Evolutionary conservation across 1,284 basidiomycete genomes (phyloP).

Genomic region (Fistulinella cinereoalba): DNA sequence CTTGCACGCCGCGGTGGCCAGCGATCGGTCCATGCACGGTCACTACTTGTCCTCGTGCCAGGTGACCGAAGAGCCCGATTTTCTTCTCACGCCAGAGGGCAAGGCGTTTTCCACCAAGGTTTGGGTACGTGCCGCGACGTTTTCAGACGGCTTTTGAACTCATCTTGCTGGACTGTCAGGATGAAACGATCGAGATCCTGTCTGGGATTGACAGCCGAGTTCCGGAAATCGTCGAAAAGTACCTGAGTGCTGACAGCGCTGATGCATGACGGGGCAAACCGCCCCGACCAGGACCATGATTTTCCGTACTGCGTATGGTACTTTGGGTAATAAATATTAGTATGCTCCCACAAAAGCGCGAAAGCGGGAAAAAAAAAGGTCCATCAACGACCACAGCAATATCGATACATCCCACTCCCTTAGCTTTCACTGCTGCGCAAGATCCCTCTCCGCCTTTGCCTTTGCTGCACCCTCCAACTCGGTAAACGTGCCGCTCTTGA

Average conservation of each 20-base stretch:
- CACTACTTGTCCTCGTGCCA: constrained; percentile 18
- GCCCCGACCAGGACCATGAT: too few species aligned
- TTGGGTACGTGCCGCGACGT: constrained; percentile 15
- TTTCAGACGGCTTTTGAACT: background rate
- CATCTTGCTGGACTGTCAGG: constrained; percentile 18
- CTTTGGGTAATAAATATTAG: too few species aligned
- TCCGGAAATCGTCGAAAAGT: constrained; percentile 13
- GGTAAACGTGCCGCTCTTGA: constrained; percentile 75
- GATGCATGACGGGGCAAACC: too few species aligned
- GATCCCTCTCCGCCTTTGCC: constrained; percentile 39
- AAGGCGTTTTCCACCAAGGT: constrained; percentile 15
- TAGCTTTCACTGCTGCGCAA: background rate
- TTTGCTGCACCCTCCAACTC: constrained; percentile 65
- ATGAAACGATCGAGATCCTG: constrained; percentile 31
- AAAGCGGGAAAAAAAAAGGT: too few species aligned
- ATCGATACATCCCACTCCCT: too few species aligned
- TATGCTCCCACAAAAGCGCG: too few species aligned
- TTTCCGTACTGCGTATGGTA: too few species aligned
- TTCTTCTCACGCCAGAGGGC: constrained; percentile 17
- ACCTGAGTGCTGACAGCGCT: too few species aligned
- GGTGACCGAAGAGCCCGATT: constrained; percentile 16
- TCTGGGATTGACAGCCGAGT: constrained; percentile 18
- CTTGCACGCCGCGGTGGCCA: constrained; percentile 11
- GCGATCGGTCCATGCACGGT: constrained; percentile 13
- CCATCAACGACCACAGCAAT: too few species aligned